Evolutionary conservation across 768 basidiomycete genomes (phyloP), one percentile per base, ranked within the genome.

Genomic region (Ephemerocybe angulata): DNA sequence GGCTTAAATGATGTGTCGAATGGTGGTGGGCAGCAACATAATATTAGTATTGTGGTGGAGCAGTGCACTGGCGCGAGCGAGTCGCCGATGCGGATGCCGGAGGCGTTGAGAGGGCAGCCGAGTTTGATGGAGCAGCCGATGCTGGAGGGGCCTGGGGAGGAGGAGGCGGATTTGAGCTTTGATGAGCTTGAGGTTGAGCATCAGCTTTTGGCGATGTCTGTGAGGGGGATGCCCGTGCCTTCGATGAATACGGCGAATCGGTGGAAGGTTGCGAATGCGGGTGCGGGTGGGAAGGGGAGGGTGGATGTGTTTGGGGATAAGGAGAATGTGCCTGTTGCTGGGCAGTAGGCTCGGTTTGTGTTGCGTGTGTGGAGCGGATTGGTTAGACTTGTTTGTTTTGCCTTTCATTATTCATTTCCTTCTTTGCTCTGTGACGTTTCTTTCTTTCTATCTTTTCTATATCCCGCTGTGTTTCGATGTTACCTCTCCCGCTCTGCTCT

Each of bases 101-200:
- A 57, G 7, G 53, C 52, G 5, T 56, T 64, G 19, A 73, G 70
- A 49, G 62, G 65, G 30, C 78, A 80, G 43, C 80, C 73, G 27
- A 82, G 80, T 58, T 64, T 86, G 60, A 62, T 86, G 59, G 84
- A 85, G 62, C 82, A 86, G 64, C 77, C 68, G 60, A 77, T 74
- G 67, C 81, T 79, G 25, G 82, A 83, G 58, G 80, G 81, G 47
- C 76, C 77, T n/a, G 81, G 73, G 76, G 72, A 67, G 28, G 61
- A 69, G 17, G 54, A 64, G 28, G 63, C 43, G 30, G 81, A 85
- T 55, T 63, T 81, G 29, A 85, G 82, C 61, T 85, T 83, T 56
- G 84, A 82, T 65, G 76, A 69, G 61, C 33, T 77, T 1, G 68
- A 69, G 53, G 66, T 70, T 56, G 55, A 56, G n/a, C 55, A 43